Percentiles rank a stretch among this genome's conserved stretches.
Evolutionary conservation across 1,284 basidiomycete species (phyloP).

Genomic region (Rhizoctonia solani): DNA sequence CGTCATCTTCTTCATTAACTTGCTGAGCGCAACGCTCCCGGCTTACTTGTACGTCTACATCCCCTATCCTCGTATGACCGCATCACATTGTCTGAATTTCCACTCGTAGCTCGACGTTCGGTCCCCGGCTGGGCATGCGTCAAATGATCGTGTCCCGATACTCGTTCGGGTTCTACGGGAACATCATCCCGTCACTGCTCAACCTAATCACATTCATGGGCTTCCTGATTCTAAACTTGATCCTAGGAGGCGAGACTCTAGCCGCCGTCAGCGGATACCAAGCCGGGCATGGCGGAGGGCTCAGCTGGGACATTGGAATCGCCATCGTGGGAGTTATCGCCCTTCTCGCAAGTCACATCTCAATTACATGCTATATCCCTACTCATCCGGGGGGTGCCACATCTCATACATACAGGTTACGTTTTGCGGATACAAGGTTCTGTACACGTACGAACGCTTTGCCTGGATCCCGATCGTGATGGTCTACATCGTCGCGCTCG

Average conservation of each 20-base stretch:
- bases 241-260: constrained; percentile 46
- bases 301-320: constrained; percentile 46
- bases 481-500: constrained; percentile 43
- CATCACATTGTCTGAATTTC: constrained; percentile 40
- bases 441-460: constrained; percentile 43
- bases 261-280: constrained; percentile 42
- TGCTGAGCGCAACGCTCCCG: constrained; percentile 45
- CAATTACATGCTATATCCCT: neutral
- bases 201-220: constrained; percentile 47
- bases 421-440: constrained; percentile 45
- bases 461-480: constrained; percentile 49
- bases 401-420: constrained; percentile 24
- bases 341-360: constrained; percentile 16
- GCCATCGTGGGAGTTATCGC: constrained; percentile 44
- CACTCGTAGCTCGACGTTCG: constrained; percentile 47
- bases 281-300: constrained; percentile 39
- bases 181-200: constrained; percentile 42
- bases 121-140: constrained; percentile 47
- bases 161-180: constrained; percentile 44
- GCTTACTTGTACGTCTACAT: constrained; percentile 40
- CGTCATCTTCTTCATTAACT: constrained; percentile 48
- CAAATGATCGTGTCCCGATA: constrained; percentile 49
- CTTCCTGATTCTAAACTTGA: constrained; percentile 49
- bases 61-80: constrained; percentile 35
- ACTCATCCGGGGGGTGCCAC: neutral